Evolutionary conservation across 1,284 basidiomycete species (phyloP).

Genomic region (Gomphus sp.): DNA sequence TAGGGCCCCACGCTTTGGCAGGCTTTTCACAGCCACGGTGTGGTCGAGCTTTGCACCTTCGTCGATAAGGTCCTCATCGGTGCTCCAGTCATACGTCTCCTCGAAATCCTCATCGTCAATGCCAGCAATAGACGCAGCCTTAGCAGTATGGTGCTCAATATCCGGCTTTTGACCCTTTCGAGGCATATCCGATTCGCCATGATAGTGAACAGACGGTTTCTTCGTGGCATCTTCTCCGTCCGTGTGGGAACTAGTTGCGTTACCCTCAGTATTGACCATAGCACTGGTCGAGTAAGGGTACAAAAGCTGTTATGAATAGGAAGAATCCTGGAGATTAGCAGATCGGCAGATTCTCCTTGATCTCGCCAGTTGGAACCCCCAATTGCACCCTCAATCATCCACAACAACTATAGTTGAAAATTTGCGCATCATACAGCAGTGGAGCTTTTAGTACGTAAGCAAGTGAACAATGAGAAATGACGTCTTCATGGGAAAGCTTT

Average conservation of each 20-base stretch:
- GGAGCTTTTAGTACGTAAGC: no score
- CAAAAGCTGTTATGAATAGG: not conserved
- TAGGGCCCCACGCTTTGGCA: conserved; percentile 37
- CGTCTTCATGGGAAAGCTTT: no score
- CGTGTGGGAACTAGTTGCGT: not conserved
- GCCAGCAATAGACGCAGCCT: conserved; percentile 36
- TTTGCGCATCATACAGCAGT: no score
- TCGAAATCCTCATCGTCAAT: conserved; percentile 49
- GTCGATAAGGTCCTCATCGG: conserved; percentile 62
- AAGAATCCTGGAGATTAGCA: not conserved
- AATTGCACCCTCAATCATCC: no score
- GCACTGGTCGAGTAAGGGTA: not conserved
- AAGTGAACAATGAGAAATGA: no score
- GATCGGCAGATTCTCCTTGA: not conserved
- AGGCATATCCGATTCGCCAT: conserved; percentile 25
- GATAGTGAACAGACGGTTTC: conserved; percentile 42
- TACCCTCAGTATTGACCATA: not conserved
- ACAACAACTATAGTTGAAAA: no score
- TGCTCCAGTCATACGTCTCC: conserved; percentile 60
- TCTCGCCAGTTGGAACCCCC: not conserved
- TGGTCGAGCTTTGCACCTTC: conserved; percentile 57
- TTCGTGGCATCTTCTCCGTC: not conserved
- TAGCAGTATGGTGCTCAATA: not conserved
- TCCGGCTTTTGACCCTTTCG: not conserved
- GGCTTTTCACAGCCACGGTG: conserved; percentile 40